Conservation (phyloP, 78 protist species). For the Trichosphaerium sp. region DNA sequence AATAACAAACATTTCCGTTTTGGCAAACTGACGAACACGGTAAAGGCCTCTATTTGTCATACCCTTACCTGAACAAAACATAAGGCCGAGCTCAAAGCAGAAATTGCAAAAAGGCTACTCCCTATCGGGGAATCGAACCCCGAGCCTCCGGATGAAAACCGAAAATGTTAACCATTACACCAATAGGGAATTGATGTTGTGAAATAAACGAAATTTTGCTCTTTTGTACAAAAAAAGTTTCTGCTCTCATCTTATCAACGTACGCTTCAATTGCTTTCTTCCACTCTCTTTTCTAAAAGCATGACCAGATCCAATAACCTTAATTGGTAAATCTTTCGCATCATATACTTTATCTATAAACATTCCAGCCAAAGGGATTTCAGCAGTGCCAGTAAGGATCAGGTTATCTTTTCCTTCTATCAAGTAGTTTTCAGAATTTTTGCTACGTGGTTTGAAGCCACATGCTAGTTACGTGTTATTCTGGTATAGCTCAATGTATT, state of each 20-base stretch:
- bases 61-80: not conserved
- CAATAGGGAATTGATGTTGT: no score
- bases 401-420: constrained; percentile 10
- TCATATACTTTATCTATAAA: constrained; percentile 10
- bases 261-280: not conserved
- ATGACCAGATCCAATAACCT: constrained; percentile 54
- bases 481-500: no score
- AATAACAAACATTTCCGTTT: constrained; percentile 79
- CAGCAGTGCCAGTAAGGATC: constrained; percentile 73
- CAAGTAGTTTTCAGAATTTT: constrained; percentile 3
- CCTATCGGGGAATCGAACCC: no score
- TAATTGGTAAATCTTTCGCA: constrained; percentile 26
- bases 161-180: no score
- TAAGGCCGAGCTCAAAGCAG: no score
- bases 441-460: constrained; percentile 56
- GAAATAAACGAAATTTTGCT: not conserved
- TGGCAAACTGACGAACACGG: constrained; percentile 80
- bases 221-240: not conserved
- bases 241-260: not conserved
- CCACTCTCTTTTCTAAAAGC: constrained; percentile 76
- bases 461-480: no score
- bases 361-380: constrained; percentile 69
- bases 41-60: constrained; percentile 57
- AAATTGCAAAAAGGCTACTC: no score
- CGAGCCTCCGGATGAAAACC: no score